Conservation (phyloP, 164 flowering plant species). For the Kingdonia uniflora region DNA sequence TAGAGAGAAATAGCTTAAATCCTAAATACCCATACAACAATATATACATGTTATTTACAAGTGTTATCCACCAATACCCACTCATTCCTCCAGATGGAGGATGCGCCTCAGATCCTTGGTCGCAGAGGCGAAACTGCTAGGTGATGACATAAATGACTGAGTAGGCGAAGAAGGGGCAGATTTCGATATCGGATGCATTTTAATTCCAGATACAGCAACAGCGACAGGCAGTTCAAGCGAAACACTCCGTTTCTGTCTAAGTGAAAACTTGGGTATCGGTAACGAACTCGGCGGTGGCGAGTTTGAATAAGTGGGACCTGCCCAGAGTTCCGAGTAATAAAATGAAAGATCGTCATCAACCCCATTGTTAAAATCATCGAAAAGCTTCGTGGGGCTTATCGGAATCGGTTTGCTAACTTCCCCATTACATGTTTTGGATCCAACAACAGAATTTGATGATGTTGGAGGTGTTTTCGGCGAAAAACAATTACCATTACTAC, state of each 20-base stretch:
- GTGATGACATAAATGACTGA: slow-evolving; percentile 15
- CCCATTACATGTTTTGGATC: not conserved
- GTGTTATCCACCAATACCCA: slow-evolving; percentile 1
- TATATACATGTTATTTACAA: no score
- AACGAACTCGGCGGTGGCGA: slow-evolving; percentile 96
- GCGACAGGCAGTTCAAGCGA: slow-evolving; percentile 55
- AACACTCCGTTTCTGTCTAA: slow-evolving; percentile 52
- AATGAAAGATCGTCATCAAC: not conserved
- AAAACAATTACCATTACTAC: slow-evolving; percentile 8
- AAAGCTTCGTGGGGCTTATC: slow-evolving; percentile 17
- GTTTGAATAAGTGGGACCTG: slow-evolving; percentile 74
- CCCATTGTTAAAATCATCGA: slow-evolving; percentile 8
- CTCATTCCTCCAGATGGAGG: slow-evolving; percentile 79
- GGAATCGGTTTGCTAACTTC: slow-evolving; percentile 28
- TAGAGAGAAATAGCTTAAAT: no score
- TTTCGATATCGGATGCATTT: slow-evolving; percentile 36
- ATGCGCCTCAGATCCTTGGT: slow-evolving; percentile 85
- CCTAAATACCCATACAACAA: no score
- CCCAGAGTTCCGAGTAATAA: slow-evolving; percentile 48
- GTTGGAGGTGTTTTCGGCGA: slow-evolving; percentile 26
- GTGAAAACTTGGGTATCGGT: slow-evolving; percentile 81
- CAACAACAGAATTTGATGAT: no score
- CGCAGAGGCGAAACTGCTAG: slow-evolving; percentile 51
- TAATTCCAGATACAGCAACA: slow-evolving; percentile 16
- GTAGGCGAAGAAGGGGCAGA: slow-evolving; percentile 85